These are phyloP conservation scores for Huiozyma naganishii DNA, from an alignment of 805 yeast species.

Conservation along the genomic window DNA sequence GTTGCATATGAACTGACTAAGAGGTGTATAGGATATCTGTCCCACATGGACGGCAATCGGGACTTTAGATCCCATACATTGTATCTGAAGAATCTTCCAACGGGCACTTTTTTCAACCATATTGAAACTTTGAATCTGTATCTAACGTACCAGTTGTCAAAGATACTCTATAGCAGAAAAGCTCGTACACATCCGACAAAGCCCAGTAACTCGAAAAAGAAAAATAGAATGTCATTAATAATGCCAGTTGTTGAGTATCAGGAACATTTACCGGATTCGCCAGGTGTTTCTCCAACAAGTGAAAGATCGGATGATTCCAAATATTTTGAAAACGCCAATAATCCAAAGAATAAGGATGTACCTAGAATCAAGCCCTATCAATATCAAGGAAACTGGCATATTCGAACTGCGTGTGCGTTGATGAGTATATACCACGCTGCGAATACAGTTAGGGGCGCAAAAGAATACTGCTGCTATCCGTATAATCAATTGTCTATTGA, in stretches of 20 bases:
- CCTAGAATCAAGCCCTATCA: constrained; percentile 23
- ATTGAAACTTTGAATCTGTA: constrained; percentile 66
- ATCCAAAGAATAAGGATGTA: not conserved
- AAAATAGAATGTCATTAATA: not conserved
- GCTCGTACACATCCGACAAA: not conserved
- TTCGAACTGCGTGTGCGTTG: constrained; percentile 53
- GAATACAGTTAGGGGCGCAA: constrained; percentile 23
- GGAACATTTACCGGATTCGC: not conserved
- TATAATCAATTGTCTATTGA: constrained; percentile 29
- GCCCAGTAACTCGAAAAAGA: constrained; percentile 12
- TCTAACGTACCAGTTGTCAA: constrained; percentile 63
- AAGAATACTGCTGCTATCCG: constrained; percentile 8
- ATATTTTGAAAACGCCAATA: not conserved
- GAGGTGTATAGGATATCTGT: constrained; percentile 55
- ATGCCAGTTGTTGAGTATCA: not conserved
- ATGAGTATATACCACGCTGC: constrained; percentile 47
- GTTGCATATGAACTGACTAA: constrained; percentile 61
- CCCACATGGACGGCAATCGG: constrained; percentile 19
- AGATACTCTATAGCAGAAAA: constrained; percentile 20
- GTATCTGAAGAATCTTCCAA: constrained; percentile 20
- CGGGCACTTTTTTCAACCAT: constrained; percentile 36
- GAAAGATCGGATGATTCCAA: not conserved
- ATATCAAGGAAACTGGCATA: constrained; percentile 77
- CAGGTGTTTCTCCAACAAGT: not conserved
- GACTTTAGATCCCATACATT: constrained; percentile 4